phyloP scores from a whole-genome alignment of 2,329 filamentous ascomycete species.

The Ceratocystis cubensis region DNA sequence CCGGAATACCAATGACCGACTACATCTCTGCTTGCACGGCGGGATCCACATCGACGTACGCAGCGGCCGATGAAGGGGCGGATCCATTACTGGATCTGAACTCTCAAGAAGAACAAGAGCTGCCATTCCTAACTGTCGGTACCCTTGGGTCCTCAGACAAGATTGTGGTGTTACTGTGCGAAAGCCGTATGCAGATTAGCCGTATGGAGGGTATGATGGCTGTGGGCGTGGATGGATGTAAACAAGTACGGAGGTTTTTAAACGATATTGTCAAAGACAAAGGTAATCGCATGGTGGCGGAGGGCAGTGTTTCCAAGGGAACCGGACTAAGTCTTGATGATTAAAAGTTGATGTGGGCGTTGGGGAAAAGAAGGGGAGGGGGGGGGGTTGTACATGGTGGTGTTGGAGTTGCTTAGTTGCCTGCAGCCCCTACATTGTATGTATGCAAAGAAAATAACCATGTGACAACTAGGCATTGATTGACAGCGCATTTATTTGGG shows the following conservation, averaged over 20 bases:
- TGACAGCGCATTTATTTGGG: not conserved
- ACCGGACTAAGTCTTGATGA: slow-evolving; percentile 1
- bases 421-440: too few species aligned
- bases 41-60: slow-evolving; percentile 59
- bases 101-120: slow-evolving; percentile 66
- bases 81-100: slow-evolving; percentile 75
- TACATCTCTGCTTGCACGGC: slow-evolving; percentile 83
- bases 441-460: not conserved
- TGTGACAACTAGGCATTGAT: not conserved
- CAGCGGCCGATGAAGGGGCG: slow-evolving; percentile 51
- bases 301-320: slow-evolving; percentile 11
- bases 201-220: slow-evolving; percentile 86
- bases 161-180: slow-evolving; percentile 69
- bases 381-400: too few species aligned
- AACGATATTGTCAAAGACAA: slow-evolving; percentile 66
- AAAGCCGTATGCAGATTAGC: slow-evolving; percentile 71
- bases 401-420: too few species aligned
- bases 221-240: slow-evolving; percentile 83
- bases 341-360: not conserved
- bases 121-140: slow-evolving; percentile 78
- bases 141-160: slow-evolving; percentile 63
- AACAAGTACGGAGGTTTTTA: slow-evolving; percentile 67
- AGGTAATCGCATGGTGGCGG: slow-evolving; percentile 47
- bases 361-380: too few species aligned
- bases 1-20: slow-evolving; percentile 88